These are phyloP conservation scores for Talaromyces thailandensis DNA, from an alignment of 495 filamentous ascomycete genomes.

Conservation along the genomic window DNA sequence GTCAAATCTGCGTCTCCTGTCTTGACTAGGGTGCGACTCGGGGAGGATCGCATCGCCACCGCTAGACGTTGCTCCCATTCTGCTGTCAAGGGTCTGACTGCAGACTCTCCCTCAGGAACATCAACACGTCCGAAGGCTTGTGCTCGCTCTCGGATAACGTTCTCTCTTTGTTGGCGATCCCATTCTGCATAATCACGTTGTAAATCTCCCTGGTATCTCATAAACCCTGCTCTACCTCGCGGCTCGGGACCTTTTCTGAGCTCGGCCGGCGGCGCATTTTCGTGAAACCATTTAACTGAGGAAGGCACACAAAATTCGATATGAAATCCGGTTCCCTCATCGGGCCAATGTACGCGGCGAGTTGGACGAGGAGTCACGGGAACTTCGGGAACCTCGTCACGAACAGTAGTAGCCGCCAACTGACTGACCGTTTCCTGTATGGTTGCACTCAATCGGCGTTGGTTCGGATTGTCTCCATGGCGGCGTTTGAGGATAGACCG, in stretches of 20 bases:
- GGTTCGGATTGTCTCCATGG: neutral
- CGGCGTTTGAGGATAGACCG: neutral
- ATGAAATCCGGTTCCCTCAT: neutral
- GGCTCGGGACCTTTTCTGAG: neutral
- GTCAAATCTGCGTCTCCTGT: constrained; percentile 49
- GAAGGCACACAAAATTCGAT: neutral
- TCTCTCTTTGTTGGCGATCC: constrained; percentile 4
- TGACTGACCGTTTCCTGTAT: neutral
- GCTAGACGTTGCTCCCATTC: constrained; percentile 30
- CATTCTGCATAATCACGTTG: constrained; percentile 5
- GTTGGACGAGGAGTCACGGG: neutral
- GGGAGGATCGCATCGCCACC: constrained; percentile 16
- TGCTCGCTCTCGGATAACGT: constrained; percentile 5
- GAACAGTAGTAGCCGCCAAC: neutral
- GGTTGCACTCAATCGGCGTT: neutral
- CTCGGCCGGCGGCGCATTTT: too few species aligned
- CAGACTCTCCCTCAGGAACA: constrained; percentile 17
- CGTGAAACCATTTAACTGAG: neutral
- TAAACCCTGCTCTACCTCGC: neutral
- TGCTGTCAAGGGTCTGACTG: constrained; percentile 33
- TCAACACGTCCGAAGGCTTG: constrained; percentile 10
- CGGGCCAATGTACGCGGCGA: neutral
- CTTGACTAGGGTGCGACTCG: constrained; percentile 25
- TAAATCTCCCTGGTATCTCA: neutral
- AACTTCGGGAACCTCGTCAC: neutral